phyloP scores from a whole-genome alignment of 1,284 basidiomycete genomes.

The Boletus semigastroideus region DNA sequence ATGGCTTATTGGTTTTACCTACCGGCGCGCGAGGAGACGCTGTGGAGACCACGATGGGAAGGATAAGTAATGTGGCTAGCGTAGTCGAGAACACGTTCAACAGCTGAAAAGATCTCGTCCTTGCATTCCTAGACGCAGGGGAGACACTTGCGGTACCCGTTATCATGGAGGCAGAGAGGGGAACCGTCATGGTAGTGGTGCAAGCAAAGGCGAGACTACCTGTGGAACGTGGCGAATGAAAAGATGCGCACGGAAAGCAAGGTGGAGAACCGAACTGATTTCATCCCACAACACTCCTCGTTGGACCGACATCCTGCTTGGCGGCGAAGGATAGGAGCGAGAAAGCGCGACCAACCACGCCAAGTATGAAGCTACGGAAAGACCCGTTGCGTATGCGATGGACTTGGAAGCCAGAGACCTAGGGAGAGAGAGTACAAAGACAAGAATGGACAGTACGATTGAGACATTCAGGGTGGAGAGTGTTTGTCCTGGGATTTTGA shows the following conservation, averaged over 20 bases:
- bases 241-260: background rate
- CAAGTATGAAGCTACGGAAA: constrained; percentile 56
- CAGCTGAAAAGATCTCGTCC: constrained; percentile 55
- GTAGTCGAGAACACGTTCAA: constrained; percentile 52
- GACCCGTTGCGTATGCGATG: constrained; percentile 54
- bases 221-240: constrained; percentile 15
- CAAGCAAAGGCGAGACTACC: constrained; percentile 61
- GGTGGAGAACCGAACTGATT: constrained; percentile 49
- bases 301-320: constrained; percentile 38
- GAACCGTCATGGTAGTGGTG: constrained; percentile 59
- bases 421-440: constrained; percentile 52
- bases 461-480: constrained; percentile 34
- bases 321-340: constrained; percentile 46
- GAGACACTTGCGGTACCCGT: constrained; percentile 37
- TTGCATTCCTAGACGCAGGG: constrained; percentile 45
- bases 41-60: constrained; percentile 59
- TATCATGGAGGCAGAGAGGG: constrained; percentile 60
- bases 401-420: constrained; percentile 52
- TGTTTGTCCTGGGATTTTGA: constrained; percentile 36
- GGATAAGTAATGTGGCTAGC: constrained; percentile 48
- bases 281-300: constrained; percentile 60
- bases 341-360: constrained; percentile 56
- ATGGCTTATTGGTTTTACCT: constrained; percentile 20
- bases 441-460: constrained; percentile 42
- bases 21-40: constrained; percentile 44